These are phyloP conservation scores for Botrytis fragariae DNA, from an alignment of 2,329 filamentous ascomycete species.

Conservation along the genomic window DNA sequence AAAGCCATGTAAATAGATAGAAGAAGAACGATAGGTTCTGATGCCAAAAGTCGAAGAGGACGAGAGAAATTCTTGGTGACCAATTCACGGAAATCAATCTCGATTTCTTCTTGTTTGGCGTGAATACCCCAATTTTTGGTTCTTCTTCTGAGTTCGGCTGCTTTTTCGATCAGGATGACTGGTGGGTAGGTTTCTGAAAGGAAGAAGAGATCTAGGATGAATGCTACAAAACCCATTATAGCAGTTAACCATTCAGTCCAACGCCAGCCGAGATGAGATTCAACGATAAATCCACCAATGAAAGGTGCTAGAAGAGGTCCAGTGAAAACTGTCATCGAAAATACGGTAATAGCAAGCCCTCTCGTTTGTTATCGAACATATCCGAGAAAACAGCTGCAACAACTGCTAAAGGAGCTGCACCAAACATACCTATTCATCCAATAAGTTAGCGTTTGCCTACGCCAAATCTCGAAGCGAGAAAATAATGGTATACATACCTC, in stretches of 20 bases:
- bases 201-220: constrained; percentile 59
- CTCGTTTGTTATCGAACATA: constrained; percentile 65
- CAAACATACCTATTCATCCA: constrained; percentile 51
- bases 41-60: constrained; percentile 50
- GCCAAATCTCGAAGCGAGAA: neutral
- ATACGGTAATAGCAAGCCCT: constrained; percentile 56
- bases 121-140: constrained; percentile 70
- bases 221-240: constrained; percentile 62
- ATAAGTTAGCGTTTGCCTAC: constrained; percentile 9
- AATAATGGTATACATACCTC: constrained; percentile 49
- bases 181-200: constrained; percentile 70
- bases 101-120: constrained; percentile 69
- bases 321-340: constrained; percentile 62
- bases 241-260: constrained; percentile 67
- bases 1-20: constrained; percentile 72
- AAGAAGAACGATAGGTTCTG: constrained; percentile 66
- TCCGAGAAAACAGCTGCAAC: constrained; percentile 71
- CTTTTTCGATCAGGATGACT: constrained; percentile 61
- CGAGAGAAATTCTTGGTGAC: constrained; percentile 52
- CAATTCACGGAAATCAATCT: constrained; percentile 62
- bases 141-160: constrained; percentile 57
- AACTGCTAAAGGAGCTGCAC: constrained; percentile 65
- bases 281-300: constrained; percentile 64
- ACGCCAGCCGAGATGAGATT: constrained; percentile 65
- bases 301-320: constrained; percentile 67